Percentiles rank a stretch among this genome's conserved stretches.
These are phyloP conservation scores for Umbelopsis ramanniana DNA, from an alignment of 192 early-diverging fungal species.

Conservation along the genomic window DNA sequence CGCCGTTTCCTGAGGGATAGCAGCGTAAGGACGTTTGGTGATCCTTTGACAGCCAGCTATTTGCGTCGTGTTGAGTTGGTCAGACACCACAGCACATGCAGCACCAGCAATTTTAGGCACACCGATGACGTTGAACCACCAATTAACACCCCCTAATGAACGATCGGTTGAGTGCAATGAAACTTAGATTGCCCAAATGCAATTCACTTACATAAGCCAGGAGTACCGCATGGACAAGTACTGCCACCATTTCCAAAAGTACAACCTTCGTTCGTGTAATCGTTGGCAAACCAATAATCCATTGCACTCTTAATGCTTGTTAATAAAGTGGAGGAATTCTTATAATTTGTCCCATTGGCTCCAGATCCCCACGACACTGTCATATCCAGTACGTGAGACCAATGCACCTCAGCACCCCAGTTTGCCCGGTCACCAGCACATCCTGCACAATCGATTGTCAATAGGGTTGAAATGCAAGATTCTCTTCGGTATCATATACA, in stretches of 20 bases:
- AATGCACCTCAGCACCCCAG: constrained; percentile 14
- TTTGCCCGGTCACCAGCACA: not conserved
- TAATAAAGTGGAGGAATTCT: constrained; percentile 16
- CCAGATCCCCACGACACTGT: constrained; percentile 9
- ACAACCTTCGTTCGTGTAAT: constrained; percentile 24
- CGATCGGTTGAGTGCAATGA: not conserved
- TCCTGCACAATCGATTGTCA: not conserved
- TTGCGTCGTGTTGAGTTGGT: constrained; percentile 4
- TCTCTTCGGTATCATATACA: not conserved
- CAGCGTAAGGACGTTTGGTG: not conserved
- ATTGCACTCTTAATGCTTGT: constrained; percentile 20
- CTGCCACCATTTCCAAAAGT: constrained; percentile 30
- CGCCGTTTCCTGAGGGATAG: constrained; percentile 5
- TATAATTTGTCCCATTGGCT: constrained; percentile 1
- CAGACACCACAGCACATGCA: not conserved
- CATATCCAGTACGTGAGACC: constrained; percentile 20
- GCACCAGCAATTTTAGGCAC: constrained; percentile 21
- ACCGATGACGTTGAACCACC: constrained; percentile 23
- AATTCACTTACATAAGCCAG: constrained; percentile 32
- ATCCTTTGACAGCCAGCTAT: constrained; percentile 1
- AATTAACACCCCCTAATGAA: constrained; percentile 7
- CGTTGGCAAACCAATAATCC: constrained; percentile 34
- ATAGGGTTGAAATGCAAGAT: not conserved
- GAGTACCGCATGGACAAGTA: constrained; percentile 36
- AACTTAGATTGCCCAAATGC: not conserved